Evolutionary conservation across 495 filamentous ascomycete genomes (phyloP), one percentile per base, ranked within the genome.

Genomic region (Podospora tetraspora): DNA sequence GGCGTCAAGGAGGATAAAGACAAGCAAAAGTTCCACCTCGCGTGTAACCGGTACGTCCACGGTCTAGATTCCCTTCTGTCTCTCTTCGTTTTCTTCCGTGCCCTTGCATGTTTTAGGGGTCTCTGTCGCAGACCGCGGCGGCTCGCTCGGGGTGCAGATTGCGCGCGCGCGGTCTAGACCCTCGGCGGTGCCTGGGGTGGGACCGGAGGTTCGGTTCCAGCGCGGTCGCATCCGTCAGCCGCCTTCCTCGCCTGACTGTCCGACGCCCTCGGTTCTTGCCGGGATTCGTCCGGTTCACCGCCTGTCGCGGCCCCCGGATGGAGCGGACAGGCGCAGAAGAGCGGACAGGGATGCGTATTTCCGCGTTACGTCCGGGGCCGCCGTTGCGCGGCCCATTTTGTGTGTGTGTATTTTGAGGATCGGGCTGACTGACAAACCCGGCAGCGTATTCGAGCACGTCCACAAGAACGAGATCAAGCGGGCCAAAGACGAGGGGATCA

Each of bases 1-100:
- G 90, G 88, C 11, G 92, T 98, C 13, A 88, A 88, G 71, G 91
- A 96, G 76, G 96, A 99, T 75, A 91, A 94, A 72, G 91, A 90
- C 61, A 92, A 88, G 74, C 89, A 90, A 74, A 88, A 94, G 71
- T 99, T 88, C 71, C 96, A 99, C 77, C 91, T 98, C 75, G 96
- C 95, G 58, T 99, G 96, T 79, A 99, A 97, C 79, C 83, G 93
- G 82, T 84, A 78, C 37, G 78, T 73, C 1, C 3, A 63, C 4
- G 61, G 24, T 24, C n/a, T 25, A 23, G 43, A 19, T 62, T 21
- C 43, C 23, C 59, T 34, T 52, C 57, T 16, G 19, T 25, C 37
- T 58, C 66, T 52, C 32, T 62, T 62, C 56, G 66, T 64, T 8
- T 66, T 25, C 16, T 59, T 23, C 29, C 4, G 7, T 32, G 56